Base-by-base conservation (phyloP, 1,284 basidiomycete genomes). In the Tilletia walkeri region DNA sequence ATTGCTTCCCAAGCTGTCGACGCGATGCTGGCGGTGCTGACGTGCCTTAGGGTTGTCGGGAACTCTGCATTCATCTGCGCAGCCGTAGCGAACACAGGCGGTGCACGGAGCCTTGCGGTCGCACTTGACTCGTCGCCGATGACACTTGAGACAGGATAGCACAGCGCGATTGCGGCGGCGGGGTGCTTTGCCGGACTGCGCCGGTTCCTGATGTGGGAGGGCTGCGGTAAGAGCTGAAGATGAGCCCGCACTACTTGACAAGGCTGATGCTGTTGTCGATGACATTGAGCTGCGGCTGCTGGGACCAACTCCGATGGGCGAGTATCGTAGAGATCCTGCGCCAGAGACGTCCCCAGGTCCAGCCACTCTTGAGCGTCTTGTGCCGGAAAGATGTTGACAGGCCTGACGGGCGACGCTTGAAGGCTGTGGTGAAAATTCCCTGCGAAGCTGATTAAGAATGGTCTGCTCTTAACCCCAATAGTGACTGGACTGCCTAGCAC, bases 91-190 rank as follows among this genome's bases (percentile, higher is more conserved):
- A 34, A 56, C 34, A 14, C 54, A 56, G 14, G 54, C 54, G 2
- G 24, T 30, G 12, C 54, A 56, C 2, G 54, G 54, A 14, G 24
- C 20, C 20, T 56, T 56, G 54, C 54, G 54, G 54, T 56, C 54
- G 54, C 54, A 56, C 54, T 56, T 56, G 54, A 56, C 54, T 56
- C 54, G 20, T 20, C 54, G 54, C 24, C 34, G 54, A 56, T 56
- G 54, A 7, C 54, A 56, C 54, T 56, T 56, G 54, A 56, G 54
- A 34, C 54, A 56, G 16, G 54, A 56, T 12, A 56, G 54, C 24
- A 56, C 54, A 6, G 54, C 54, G 16, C 54, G 54, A 30, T 56
- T 56, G 20, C 54, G 54, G 4, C 34, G 20, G 20, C 54, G 54
- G 3, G 54, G 54, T 5, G 34, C 20, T 56, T 56, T 56, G 54